A percentile compares a stretch with the other conserved stretches of the same genome.
Conservation (phyloP, 1,284 basidiomycete species). For the Marasmius sp. region DNA sequence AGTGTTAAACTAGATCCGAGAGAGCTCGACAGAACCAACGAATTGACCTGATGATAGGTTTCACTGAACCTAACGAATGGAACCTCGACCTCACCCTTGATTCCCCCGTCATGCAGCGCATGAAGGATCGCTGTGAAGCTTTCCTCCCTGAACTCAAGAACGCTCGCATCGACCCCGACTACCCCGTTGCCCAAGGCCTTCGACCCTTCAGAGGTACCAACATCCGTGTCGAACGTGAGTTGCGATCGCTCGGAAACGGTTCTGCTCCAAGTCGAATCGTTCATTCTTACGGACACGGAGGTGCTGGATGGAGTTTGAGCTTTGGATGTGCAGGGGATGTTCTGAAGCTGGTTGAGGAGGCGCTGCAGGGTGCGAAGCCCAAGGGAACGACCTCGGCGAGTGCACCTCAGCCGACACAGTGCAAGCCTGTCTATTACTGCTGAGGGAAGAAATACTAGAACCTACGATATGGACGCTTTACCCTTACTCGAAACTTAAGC, state of each 20-base stretch:
- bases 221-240: constrained; percentile 35
- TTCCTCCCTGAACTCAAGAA: constrained; percentile 32
- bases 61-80: constrained; percentile 27
- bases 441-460: too few relatives aligned
- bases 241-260: constrained; percentile 4
- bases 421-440: too few relatives aligned
- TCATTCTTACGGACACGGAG: constrained; percentile 35
- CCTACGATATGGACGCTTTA: too few relatives aligned
- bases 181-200: constrained; percentile 32
- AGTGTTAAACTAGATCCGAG: background rate
- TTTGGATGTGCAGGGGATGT: constrained; percentile 19
- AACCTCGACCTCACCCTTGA: constrained; percentile 31
- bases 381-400: too few relatives aligned
- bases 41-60: constrained; percentile 9
- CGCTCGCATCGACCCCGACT: constrained; percentile 28
- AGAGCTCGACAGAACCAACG: background rate
- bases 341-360: constrained; percentile 10
- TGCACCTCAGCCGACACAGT: too few relatives aligned
- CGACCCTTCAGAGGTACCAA: constrained; percentile 31
- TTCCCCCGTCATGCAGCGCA: constrained; percentile 32
- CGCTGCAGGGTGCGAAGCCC: background rate
- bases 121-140: constrained; percentile 31
- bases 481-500: too few relatives aligned
- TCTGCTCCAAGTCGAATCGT: constrained; percentile 25
- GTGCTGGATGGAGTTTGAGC: constrained; percentile 23